phyloP scores from a whole-genome alignment of 2,329 filamentous ascomycete species.

The Botrytis sinoallii region DNA sequence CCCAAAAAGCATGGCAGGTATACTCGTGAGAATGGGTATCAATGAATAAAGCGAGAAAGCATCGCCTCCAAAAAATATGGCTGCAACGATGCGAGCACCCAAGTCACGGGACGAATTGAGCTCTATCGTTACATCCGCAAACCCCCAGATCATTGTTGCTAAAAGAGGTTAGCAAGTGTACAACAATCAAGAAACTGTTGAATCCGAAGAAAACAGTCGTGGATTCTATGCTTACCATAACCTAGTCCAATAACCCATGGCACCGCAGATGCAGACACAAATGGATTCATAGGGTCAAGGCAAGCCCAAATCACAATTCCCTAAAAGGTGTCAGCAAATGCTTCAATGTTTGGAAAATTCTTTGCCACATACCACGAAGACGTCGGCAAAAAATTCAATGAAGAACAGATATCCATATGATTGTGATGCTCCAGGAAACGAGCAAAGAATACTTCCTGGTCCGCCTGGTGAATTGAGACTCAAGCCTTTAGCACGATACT shows the following conservation, averaged over 20 bases:
- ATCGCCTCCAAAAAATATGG: slow-evolving; percentile 54
- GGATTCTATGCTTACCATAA: slow-evolving; percentile 31
- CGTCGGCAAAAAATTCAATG: slow-evolving; percentile 57
- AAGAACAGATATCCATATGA: slow-evolving; percentile 55
- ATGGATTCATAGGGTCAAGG: slow-evolving; percentile 57
- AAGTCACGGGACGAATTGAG: slow-evolving; percentile 58
- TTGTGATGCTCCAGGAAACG: slow-evolving; percentile 50
- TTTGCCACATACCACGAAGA: slow-evolving; percentile 43
- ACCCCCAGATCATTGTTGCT: slow-evolving; percentile 47
- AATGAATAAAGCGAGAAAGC: slow-evolving; percentile 51
- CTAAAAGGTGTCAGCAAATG: slow-evolving; percentile 27
- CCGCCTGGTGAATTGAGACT: slow-evolving; percentile 46
- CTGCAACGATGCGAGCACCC: slow-evolving; percentile 56
- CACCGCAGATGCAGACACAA: slow-evolving; percentile 46
- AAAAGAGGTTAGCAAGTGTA: slow-evolving; percentile 39
- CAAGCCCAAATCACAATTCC: slow-evolving; percentile 54
- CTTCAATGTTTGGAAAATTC: not conserved
- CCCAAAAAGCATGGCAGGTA: slow-evolving; percentile 55
- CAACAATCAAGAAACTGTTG: not conserved
- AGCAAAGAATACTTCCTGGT: slow-evolving; percentile 53
- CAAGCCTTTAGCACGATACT: slow-evolving; percentile 33
- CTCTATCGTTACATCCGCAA: slow-evolving; percentile 52
- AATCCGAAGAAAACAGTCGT: not conserved
- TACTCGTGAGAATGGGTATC: slow-evolving; percentile 54
- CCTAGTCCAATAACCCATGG: slow-evolving; percentile 56